Evolutionary conservation across 805 yeast species (phyloP), one percentile per base, ranked within the genome.

Genomic region (Barnettozyma pratensis): DNA sequence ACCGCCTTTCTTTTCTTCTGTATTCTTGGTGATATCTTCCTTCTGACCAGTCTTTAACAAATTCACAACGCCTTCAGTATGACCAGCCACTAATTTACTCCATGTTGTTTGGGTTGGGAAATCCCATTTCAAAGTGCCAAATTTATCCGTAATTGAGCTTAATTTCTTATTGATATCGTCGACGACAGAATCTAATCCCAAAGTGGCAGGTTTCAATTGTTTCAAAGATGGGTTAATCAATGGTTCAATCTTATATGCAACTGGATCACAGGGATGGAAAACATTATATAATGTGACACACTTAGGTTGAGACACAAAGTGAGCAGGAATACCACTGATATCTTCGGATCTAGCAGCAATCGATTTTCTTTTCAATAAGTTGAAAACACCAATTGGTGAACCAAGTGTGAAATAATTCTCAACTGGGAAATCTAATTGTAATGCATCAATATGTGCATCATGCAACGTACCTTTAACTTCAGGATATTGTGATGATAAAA

Each of bases 261-360:
- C 83, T 0, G 97, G 96, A 61, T 92, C 99, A 54, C 95, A 84
- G 0, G 92, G 87, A 57, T 92, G 96, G 68, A 86, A 89, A 6
- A 94, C 68, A 61, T 92, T 92, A 68, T 85, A 94, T 39, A 86
- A 64, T 58, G 86, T 85, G 3, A 72, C 67, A 53, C 85, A 83
- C 32, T 74, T 75, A 4, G 94, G 89, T 8, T 56, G 58, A 28
- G 52, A 48, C 12, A 50, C 32, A 6, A 35, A 36, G 11, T 58
- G 53, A 7, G 46, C 41, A 9, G 54, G 37, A 12, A 47, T 40
- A 8, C 48, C 56, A 31, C 34, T 11, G 8, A 11, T 4, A 30
- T 42, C 14, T 5, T 53, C 14, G 6, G 54, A 43, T 30, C 80
- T 59, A 1, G 83, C 71, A 25, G 71, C 68, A n/a, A 90, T 75